phyloP scores from a whole-genome alignment of 2,329 filamentous ascomycete species.

The Ophiostoma ulmi region DNA sequence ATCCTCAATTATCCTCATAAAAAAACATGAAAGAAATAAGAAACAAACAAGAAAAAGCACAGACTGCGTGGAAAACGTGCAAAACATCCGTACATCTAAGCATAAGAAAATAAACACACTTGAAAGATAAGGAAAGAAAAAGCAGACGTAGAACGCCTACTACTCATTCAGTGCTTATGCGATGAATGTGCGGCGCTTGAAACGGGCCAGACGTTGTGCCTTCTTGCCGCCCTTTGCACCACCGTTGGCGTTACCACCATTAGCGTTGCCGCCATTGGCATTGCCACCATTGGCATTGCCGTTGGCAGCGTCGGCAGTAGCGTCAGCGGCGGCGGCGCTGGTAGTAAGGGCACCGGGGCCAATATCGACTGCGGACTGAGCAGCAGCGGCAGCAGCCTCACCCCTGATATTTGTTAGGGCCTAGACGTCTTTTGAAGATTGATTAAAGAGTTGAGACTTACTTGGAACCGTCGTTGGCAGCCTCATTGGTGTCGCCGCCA shows the following conservation, averaged over 20 bases:
- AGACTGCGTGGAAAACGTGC: too few species aligned
- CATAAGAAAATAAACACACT: not conserved
- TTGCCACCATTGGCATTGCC: slow-evolving; percentile 25
- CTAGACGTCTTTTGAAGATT: not conserved
- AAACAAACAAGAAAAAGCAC: not conserved
- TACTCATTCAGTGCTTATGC: slow-evolving; percentile 22
- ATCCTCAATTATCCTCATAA: not conserved
- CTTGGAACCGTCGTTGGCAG: slow-evolving; percentile 27
- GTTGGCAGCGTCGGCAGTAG: slow-evolving; percentile 24
- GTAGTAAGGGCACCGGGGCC: slow-evolving; percentile 29
- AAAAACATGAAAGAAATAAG: not conserved
- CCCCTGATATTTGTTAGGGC: slow-evolving; percentile 24
- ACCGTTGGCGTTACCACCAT: slow-evolving; percentile 27
- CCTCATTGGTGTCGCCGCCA: slow-evolving; percentile 30
- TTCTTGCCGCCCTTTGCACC: slow-evolving; percentile 20
- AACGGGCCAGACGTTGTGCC: slow-evolving; percentile 26
- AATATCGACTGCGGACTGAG: slow-evolving; percentile 29
- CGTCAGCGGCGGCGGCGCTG: slow-evolving; percentile 23
- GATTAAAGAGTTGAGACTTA: not conserved
- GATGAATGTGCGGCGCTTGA: slow-evolving; percentile 27
- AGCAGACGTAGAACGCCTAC: not conserved
- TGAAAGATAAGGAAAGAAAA: not conserved
- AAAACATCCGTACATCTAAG: not conserved
- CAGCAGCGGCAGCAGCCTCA: slow-evolving; percentile 28
- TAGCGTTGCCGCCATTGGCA: slow-evolving; percentile 29